Conservation (phyloP, 2,329 filamentous ascomycete species). For the Cordyceps javanica region DNA sequence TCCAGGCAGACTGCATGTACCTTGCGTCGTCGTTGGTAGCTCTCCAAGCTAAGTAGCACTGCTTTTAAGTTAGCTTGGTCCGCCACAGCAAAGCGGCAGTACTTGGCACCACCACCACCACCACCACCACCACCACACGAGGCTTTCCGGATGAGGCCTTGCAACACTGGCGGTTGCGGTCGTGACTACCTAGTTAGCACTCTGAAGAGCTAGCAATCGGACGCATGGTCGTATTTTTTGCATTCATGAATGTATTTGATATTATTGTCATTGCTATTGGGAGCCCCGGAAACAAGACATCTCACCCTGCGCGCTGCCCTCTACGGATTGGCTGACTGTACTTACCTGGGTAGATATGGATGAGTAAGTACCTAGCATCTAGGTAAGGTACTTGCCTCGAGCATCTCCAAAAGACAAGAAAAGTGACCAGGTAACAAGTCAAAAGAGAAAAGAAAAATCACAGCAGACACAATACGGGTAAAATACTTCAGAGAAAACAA, state of each 20-base stretch:
- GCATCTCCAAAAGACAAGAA: neutral
- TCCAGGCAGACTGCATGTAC: neutral
- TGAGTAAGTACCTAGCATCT: no score
- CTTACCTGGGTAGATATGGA: neutral
- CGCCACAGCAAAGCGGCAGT: neutral
- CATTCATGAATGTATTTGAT: neutral
- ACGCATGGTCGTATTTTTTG: neutral
- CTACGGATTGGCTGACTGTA: neutral
- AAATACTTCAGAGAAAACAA: neutral
- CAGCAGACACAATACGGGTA: neutral
- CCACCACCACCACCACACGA: no score
- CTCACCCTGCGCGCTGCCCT: no score
- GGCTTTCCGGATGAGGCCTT: conserved; percentile 5
- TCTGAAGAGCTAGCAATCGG: neutral
- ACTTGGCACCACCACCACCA: neutral
- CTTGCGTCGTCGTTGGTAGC: neutral
- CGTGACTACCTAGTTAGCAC: neutral
- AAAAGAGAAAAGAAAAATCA: neutral
- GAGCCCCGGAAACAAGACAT: no score
- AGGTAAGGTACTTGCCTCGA: neutral
- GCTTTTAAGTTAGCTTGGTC: conserved; percentile 4
- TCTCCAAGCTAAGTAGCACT: neutral
- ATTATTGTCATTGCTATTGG: neutral
- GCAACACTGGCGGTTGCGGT: conserved; percentile 4
- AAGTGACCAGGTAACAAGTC: neutral